These are phyloP conservation scores for Tricharina praecox DNA, from an alignment of 495 filamentous ascomycete genomes.

Conservation along the genomic window DNA sequence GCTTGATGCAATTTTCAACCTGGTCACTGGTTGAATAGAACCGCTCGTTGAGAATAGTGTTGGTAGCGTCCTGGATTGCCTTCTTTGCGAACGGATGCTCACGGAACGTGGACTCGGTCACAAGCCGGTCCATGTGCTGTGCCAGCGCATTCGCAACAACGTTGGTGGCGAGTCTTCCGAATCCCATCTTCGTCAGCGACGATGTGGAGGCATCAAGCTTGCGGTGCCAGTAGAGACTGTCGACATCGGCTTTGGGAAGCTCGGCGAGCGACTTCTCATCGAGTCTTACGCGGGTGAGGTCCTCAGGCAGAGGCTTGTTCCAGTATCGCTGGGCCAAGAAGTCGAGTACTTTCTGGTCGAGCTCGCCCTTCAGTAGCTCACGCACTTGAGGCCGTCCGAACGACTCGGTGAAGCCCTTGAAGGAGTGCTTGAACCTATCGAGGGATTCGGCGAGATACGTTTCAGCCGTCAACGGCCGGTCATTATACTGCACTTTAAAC, in stretches of 20 bases:
- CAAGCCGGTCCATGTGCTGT: conserved; percentile 60
- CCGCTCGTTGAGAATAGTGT: conserved; percentile 75
- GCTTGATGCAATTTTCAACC: conserved; percentile 99
- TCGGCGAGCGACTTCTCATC: conserved; percentile 23
- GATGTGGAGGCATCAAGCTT: conserved; percentile 88
- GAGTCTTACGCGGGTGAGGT: conserved; percentile 31
- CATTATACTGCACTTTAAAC: conserved; percentile 99
- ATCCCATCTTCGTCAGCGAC: conserved; percentile 77
- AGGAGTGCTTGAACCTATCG: conserved; percentile 93
- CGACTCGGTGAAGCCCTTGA: conserved; percentile 74
- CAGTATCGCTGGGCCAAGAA: conserved; percentile 90
- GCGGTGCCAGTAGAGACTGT: conserved; percentile 62
- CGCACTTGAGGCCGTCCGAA: conserved; percentile 84
- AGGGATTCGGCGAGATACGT: conserved; percentile 89
- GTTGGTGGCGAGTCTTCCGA: conserved; percentile 79
- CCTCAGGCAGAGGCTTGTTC: conserved; percentile 87
- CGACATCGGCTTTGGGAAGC: conserved; percentile 24
- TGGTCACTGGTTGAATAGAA: conserved; percentile 95
- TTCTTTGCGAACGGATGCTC: conserved; percentile 80
- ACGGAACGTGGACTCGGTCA: conserved; percentile 63
- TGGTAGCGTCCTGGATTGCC: conserved; percentile 76
- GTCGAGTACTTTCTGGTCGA: conserved; percentile 90
- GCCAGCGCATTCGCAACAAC: conserved; percentile 81
- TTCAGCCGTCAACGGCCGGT: conserved; percentile 82
- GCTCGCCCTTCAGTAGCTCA: conserved; percentile 72